phyloP scores from a whole-genome alignment of 495 filamentous ascomycete genomes.

The Pseudoneurospora amorphoporcata region DNA sequence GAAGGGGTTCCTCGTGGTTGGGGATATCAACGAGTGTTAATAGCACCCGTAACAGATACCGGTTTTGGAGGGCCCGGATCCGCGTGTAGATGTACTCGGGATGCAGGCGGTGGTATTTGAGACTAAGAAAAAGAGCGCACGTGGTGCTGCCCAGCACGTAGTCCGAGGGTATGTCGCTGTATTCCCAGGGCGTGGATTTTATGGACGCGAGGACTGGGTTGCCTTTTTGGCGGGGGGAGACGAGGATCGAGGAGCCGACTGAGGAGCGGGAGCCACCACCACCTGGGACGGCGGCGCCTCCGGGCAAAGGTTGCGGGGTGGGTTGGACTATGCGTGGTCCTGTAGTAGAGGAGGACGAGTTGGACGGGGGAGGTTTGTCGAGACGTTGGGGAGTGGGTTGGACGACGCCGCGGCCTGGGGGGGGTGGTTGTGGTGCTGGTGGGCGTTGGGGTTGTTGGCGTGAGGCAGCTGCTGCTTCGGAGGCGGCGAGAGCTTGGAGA shows the following conservation, averaged over 20 bases:
- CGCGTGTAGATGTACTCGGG: slow-evolving; percentile 97
- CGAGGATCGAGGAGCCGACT: slow-evolving; percentile 68
- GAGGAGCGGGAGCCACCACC: slow-evolving; percentile 31
- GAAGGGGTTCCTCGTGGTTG: slow-evolving; percentile 65
- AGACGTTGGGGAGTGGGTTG: slow-evolving; percentile 36
- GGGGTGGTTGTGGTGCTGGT: slow-evolving; percentile 20
- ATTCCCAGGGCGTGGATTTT: slow-evolving; percentile 86
- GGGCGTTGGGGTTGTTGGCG: slow-evolving; percentile 19
- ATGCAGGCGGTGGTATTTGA: slow-evolving; percentile 96
- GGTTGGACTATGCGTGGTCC: slow-evolving; percentile 65
- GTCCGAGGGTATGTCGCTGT: slow-evolving; percentile 86
- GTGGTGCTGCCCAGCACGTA: slow-evolving; percentile 83
- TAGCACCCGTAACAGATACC: slow-evolving; percentile 75
- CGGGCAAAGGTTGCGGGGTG: slow-evolving; percentile 68
- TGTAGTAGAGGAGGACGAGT: slow-evolving; percentile 1
- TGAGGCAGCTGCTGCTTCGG: slow-evolving; percentile 2
- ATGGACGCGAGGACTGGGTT: slow-evolving; percentile 85
- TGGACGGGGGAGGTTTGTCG: slow-evolving; percentile 29
- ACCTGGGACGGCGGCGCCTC: background rate
- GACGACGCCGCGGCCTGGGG: slow-evolving; percentile 16
- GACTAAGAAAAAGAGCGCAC: slow-evolving; percentile 77
- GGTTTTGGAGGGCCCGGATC: slow-evolving; percentile 65
- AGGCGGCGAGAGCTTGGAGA: slow-evolving; percentile 39
- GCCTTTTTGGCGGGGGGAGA: slow-evolving; percentile 78
- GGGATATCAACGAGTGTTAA: slow-evolving; percentile 89